phyloP scores from a whole-genome alignment of 2,329 filamentous ascomycete species.

The Penicillium sp. region DNA sequence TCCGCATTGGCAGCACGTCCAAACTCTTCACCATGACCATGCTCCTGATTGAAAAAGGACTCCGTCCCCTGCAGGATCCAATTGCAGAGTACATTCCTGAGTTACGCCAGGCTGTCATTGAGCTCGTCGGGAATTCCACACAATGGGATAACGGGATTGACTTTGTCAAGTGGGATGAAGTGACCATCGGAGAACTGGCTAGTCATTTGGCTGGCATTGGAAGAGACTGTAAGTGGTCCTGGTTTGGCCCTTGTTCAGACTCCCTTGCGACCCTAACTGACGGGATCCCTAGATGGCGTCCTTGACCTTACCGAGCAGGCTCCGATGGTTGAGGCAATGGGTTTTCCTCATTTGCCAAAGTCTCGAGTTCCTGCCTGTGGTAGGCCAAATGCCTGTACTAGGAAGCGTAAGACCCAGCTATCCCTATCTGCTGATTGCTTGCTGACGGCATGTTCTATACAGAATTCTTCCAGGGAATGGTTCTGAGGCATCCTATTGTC shows the following conservation, averaged over 20 bases:
- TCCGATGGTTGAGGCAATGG: constrained; percentile 2
- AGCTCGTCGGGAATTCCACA: not conserved
- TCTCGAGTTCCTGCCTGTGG: constrained; percentile 15
- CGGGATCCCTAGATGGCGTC: constrained; percentile 7
- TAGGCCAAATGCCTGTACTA: constrained; percentile 3
- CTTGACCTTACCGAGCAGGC: constrained; percentile 11
- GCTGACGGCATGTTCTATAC: not conserved
- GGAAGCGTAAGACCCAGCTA: constrained; percentile 5
- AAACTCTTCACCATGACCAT: constrained; percentile 44
- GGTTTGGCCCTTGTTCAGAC: not conserved
- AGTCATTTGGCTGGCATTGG: constrained; percentile 39
- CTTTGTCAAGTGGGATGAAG: constrained; percentile 31
- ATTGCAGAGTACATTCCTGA: constrained; percentile 29
- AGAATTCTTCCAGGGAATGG: constrained; percentile 39
- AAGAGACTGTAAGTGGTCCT: constrained; percentile 33
- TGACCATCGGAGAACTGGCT: constrained; percentile 40
- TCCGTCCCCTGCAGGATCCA: constrained; percentile 19
- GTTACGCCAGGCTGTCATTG: constrained; percentile 7
- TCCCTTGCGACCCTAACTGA: not conserved
- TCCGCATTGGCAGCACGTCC: constrained; percentile 45
- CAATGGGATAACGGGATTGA: constrained; percentile 18
- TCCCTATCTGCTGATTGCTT: too few relatives aligned
- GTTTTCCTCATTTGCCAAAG: constrained; percentile 12
- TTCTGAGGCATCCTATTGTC: constrained; percentile 32
- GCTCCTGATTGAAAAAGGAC: constrained; percentile 30